Base-by-base conservation (phyloP, 805 yeast genomes). In the Lipomyces orientalis region DNA sequence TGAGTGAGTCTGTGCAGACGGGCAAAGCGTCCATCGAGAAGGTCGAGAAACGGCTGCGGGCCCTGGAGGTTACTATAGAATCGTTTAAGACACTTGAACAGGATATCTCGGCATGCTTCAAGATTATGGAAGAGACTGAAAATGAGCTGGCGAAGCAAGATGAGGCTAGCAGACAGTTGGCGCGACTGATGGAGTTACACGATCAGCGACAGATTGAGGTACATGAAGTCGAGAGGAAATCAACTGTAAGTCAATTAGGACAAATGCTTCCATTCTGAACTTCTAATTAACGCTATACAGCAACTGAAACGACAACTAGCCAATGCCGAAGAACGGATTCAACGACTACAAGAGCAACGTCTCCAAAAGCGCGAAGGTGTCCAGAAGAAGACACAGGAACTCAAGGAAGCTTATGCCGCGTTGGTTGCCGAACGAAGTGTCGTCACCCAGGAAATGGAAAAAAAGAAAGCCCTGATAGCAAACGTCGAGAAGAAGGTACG, bases 21-120 rank as follows among this genome's bases (percentile, higher is more conserved):
- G 86, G 83, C 67, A 79, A 81, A 60, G 74, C 75, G 7, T 75
- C 75, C 4, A 73, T 86, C 49, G 75, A 76, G 34, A 78, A 79
- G 1, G 74, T 85, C 35, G 90, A 88, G 70, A 62, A 68, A 14
- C 81, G 84, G 69, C 81, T 85, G 58, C 79, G 86, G 61, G 86
- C 87, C 71, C 76, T 88, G 22, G 78, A 84, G 1, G 78, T 82
- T 0, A 83, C 93, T 0, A 80, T 85, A 9, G 90, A 87, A 61
- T 83, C 92, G 0, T 83, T 90, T 65, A 84, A 81, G 66, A 79
- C 84, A 9, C 78, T 88, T 33, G 81, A 86, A 7, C 82, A 81
- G 64, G 87, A 85, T 49, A 71, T 85, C 43, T 78, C 76, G 58
- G 80, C 80, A 52, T 78, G 85, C 25, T 76, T 79, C 51, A 78